Evolutionary conservation across 805 yeast genomes (phyloP).

Genomic region (Barnettozyma californica): DNA sequence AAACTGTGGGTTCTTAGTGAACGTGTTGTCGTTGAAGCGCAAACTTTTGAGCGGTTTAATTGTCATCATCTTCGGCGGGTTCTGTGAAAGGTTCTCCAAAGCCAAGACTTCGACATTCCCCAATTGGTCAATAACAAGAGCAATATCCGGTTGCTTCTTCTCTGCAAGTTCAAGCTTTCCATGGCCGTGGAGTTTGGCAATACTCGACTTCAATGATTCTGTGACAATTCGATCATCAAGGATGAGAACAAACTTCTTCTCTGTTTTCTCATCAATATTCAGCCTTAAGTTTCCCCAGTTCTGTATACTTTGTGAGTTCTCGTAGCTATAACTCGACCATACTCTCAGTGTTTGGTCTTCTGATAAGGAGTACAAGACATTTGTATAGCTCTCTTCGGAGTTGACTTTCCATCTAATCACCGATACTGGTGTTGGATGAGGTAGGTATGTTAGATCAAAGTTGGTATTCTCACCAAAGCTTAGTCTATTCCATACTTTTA

Average conservation of each 20-base stretch:
- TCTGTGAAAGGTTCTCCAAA: conserved; percentile 44
- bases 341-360: conserved; percentile 54
- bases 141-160: conserved; percentile 36
- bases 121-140: conserved; percentile 34
- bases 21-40: conserved; percentile 20
- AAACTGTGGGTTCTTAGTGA: conserved; percentile 29
- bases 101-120: conserved; percentile 42
- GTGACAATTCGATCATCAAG: conserved; percentile 36
- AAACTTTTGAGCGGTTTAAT: conserved; percentile 33
- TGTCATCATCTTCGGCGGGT: conserved; percentile 50
- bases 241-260: conserved; percentile 31
- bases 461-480: conserved; percentile 58
- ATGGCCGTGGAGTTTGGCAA: conserved; percentile 13
- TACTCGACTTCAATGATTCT: conserved; percentile 18
- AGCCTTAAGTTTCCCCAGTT: conserved; percentile 48
- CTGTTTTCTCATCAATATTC: conserved; percentile 6
- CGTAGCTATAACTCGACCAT: conserved; percentile 64
- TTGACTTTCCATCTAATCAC: conserved; percentile 50
- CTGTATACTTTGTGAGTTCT: conserved; percentile 50
- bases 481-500: conserved; percentile 75
- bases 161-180: conserved; percentile 20
- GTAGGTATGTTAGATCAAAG: conserved; percentile 64
- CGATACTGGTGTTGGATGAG: conserved; percentile 58
- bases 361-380: conserved; percentile 60
- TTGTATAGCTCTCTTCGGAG: conserved; percentile 31